Evolutionary conservation across 2,329 filamentous ascomycete genomes (phyloP), one percentile per base, ranked within the genome.

Genomic region (Daldinia eschscholtzii): DNA sequence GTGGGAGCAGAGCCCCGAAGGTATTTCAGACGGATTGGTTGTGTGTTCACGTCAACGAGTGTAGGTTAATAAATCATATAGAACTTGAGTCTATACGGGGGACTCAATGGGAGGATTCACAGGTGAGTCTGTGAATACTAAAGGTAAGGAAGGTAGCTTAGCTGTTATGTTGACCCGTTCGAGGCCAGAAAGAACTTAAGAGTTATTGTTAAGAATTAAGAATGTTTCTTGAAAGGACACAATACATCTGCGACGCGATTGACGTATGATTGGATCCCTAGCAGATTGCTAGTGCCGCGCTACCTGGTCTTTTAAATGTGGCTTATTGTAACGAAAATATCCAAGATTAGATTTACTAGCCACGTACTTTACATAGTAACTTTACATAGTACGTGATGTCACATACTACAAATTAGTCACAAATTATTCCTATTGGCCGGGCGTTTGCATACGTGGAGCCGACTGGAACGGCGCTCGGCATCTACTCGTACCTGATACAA

Each of bases 221-320:
- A 60, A 67, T 9, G 67, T 61, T 68, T 59, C 42, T 64, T 71
- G 67, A 77, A 77, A 82, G 80, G 80, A 82, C 80, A 83, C 80
- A 80, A 82, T 75, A 67, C 63, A 65, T 48, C 67, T 63, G 61
- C 61, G 61, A 75, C 80, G 80, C 81, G 81, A 80, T 79, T 80
- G 75, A 76, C 75, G 73, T 78, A 72, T 79, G 74, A 81, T 81
- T 81, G 80, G 72, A 74, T 23, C 73, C 73, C 73, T 74, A 63
- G 64, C 57, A 15, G 23, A 37, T 13, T 50, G 6, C 46, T 30
- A 50, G 26, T 50, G 26, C 26, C 46, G 44, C 23, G 23, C 53
- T 57, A 57, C 37, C 37, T 57, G 13, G 37, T 57, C 37, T 41
- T 28, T 57, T 42, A 52, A 15, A 44, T 71, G 70, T 74, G 71